Base-by-base conservation (phyloP, 768 basidiomycete species). In the Tricholomella constricta region DNA sequence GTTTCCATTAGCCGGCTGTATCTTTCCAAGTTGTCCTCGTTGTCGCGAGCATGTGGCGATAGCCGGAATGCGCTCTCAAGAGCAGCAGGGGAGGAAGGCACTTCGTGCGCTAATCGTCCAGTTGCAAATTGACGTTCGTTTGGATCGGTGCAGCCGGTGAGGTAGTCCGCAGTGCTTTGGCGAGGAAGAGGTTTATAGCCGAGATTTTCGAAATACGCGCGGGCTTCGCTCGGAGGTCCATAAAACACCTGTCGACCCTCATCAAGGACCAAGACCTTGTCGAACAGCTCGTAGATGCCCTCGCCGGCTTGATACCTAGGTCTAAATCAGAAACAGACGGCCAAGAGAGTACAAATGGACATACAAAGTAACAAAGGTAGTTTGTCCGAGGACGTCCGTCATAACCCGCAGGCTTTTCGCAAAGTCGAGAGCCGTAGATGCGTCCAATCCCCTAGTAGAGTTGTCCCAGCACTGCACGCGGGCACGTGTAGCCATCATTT, bases 341-440 rank as follows among this genome's bases (percentile, higher is more conserved):
- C 14, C 11, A 4, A 37, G 23, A 31, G 3, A 17, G 12, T 48
- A 29, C 15, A 15, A 45, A 35, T 36, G 29, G 15, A 68, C 84
- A 62, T 69, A 85, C 76, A 94, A 69, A 5, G 88, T 85, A 9
- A 91, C 86, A 63, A 94, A 88, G 7, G 86, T 91, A 2, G 90
- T 88, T 68, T 86, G 85, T 6, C 85, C 82, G 15, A 87, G 77
- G n/a, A 91, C 71, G 62, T 96, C 92, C 15, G 94, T 94, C 78
- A 91, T 84, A 31, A 91, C 74, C 15, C 92, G 79, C 48, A 96
- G 71, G 36, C 85, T 84, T 69, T 84, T 89, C 51, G 81, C 83
- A 60, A 91, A 95, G 64, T 96, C 94, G 43, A 94, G 76, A 2
- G 93, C 93, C 6, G 93, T 95, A 2, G 90, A 91, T 0, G 92